Base-by-base conservation (phyloP, 2,329 filamentous ascomycete species). In the Pestalotiopsis sp. region DNA sequence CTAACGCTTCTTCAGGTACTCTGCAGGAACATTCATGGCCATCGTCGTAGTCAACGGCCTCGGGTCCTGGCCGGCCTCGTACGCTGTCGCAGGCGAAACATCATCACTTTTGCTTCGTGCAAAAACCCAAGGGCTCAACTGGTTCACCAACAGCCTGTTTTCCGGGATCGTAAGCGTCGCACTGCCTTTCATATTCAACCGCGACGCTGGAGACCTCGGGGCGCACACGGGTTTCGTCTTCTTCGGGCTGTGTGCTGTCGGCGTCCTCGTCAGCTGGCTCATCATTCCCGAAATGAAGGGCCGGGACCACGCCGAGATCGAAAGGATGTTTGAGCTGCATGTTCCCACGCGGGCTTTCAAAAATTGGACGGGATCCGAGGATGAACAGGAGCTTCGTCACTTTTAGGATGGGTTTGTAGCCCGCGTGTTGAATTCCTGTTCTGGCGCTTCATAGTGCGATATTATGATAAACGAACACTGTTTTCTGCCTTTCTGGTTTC, bases 211-310 rank as follows among this genome's bases (percentile, higher is more conserved):
- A 9, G 79, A 82, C 69, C 72, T 84, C 23, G 78, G 80, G 36
- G 80, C 79, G 1, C 82, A 82, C 74, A 82, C 81, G 2, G 82
- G 80, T 0, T 82, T 83, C 39, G 74, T 84, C 0, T 84, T 78
- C 68, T 76, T 78, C 0, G 81, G 75, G 0, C 76, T 81, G 13
- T 82, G 80, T 70, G 69, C 78, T 2, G 67, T 81, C 1, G 77
- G 79, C 20, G 75, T 80, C 2, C 67, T 77, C 1, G 60, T 82
- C 0, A 80, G 82, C 0, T 89, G 80, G 78, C 76, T 81, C 12
- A 78, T 79, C 45, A 77, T 89, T 0, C 87, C 87, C 0, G 87
- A 90, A 73, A 88, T 87, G 78, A 85, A 84, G 75, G 83, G 83
- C 4, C 76, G 84, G 23, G 83, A 76, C 1, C 77, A 82, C 0